Evolutionary conservation across 495 filamentous ascomycete species (phyloP).

Genomic region (Elaphomyces granulatus): DNA sequence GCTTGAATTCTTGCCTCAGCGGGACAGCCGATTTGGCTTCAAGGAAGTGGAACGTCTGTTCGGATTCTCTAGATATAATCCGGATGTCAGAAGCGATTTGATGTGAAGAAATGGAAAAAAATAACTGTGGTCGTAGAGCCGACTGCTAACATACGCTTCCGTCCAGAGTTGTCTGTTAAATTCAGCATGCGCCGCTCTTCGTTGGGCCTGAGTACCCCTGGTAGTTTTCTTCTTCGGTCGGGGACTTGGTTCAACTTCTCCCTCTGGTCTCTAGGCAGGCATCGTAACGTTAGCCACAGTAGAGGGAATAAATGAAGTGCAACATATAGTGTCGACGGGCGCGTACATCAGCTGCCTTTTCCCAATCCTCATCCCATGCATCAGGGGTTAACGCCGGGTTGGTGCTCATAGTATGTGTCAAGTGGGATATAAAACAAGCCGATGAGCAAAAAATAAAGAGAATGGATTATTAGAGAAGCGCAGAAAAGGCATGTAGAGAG

Average conservation of each 20-base stretch:
- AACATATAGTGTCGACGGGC: not conserved
- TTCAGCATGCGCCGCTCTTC: conserved; percentile 64
- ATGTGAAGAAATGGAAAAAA: not conserved
- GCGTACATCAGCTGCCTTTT: conserved; percentile 55
- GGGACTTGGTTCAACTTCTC: conserved; percentile 23
- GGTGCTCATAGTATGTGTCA: conserved; percentile 34
- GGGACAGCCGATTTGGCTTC: conserved; percentile 52
- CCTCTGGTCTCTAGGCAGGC: conserved; percentile 15
- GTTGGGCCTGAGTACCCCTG: conserved; percentile 57
- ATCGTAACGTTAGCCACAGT: conserved; percentile 2
- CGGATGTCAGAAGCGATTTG: not conserved
- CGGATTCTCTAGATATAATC: conserved; percentile 34
- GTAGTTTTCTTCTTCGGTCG: conserved; percentile 32
- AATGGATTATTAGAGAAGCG: too few species aligned
- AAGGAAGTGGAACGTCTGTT: conserved; percentile 58
- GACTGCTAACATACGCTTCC: conserved; percentile 49
- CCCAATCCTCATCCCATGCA: conserved; percentile 91
- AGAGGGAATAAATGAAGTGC: not conserved
- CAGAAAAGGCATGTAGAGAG: too few species aligned
- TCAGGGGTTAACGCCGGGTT: conserved; percentile 44
- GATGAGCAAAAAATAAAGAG: too few species aligned
- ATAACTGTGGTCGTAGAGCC: too few species aligned
- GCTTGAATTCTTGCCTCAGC: conserved; percentile 69
- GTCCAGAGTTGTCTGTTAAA: conserved; percentile 77
- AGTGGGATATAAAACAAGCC: not conserved